phyloP scores from a whole-genome alignment of 169 alveolate species.

The Blepharisma undulans region DNA sequence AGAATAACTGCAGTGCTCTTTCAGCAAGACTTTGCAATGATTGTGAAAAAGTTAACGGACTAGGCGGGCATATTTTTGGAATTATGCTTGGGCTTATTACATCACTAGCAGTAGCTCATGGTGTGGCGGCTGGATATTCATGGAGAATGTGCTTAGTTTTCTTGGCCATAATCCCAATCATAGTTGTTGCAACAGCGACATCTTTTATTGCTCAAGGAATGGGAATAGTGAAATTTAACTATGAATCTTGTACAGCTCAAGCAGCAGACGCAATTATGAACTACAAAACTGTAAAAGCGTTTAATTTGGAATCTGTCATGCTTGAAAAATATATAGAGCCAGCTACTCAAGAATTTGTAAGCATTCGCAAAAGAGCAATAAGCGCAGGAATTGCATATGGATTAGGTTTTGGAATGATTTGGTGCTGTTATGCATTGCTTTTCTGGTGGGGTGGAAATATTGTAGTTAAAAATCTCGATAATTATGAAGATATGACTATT shows the following conservation, averaged over 20 bases:
- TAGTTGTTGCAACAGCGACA: not conserved
- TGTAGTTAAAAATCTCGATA: not conserved
- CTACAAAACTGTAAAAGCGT: slow-evolving; percentile 50
- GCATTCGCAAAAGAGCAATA: not conserved
- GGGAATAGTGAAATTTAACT: not conserved
- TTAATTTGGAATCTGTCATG: slow-evolving; percentile 44
- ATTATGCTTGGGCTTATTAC: not conserved
- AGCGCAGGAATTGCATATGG: not conserved
- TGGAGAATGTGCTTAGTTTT: slow-evolving; percentile 9
- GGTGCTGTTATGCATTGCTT: not conserved
- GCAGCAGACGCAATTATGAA: slow-evolving; percentile 56
- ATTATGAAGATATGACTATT: not conserved
- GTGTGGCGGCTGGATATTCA: not conserved
- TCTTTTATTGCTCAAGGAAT: not conserved
- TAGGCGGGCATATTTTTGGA: not conserved
- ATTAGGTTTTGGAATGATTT: slow-evolving; percentile 11
- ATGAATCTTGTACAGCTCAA: not conserved
- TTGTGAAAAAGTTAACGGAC: slow-evolving; percentile 14
- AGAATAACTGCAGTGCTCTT: slow-evolving; percentile 4
- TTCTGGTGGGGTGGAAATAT: slow-evolving; percentile 22
- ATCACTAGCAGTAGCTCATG: slow-evolving; percentile 4
- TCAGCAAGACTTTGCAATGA: slow-evolving; percentile 1
- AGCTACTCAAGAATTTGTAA: not conserved
- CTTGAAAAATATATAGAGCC: not conserved
- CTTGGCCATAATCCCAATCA: not conserved